phyloP scores from a whole-genome alignment of 2,329 filamentous ascomycete species.

The Botrytis cinerea region DNA sequence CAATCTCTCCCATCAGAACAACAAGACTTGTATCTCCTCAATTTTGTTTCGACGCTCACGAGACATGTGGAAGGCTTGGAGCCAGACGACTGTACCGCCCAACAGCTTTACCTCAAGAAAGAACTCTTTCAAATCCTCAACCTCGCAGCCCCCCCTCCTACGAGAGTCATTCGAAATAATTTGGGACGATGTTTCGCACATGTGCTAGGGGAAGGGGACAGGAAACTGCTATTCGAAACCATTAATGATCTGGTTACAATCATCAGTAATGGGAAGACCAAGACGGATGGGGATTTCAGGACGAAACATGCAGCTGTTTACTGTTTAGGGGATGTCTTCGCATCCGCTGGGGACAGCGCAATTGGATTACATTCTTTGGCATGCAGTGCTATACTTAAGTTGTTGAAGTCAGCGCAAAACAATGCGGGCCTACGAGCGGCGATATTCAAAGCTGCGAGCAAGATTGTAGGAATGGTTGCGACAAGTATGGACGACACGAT shows the following conservation, averaged over 20 bases:
- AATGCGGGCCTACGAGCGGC: constrained; percentile 82
- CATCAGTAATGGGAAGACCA: constrained; percentile 70
- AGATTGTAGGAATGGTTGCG: constrained; percentile 74
- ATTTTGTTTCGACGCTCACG: constrained; percentile 79
- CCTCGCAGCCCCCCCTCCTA: constrained; percentile 76
- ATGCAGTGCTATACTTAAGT: constrained; percentile 71
- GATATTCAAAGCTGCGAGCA: constrained; percentile 72
- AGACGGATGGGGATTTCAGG: constrained; percentile 72
- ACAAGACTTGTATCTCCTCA: constrained; percentile 91
- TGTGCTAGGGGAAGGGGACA: constrained; percentile 81
- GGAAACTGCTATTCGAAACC: constrained; percentile 90
- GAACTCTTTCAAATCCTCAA: constrained; percentile 93
- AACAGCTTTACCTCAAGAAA: constrained; percentile 90
- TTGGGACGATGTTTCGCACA: constrained; percentile 80
- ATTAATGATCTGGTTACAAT: constrained; percentile 83
- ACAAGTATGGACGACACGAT: constrained; percentile 79
- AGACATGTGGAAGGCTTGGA: constrained; percentile 76
- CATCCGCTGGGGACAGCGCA: constrained; percentile 89
- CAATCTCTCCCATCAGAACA: constrained; percentile 89
- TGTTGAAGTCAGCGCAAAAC: constrained; percentile 75
- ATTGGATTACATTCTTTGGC: constrained; percentile 78
- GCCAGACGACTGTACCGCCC: constrained; percentile 77
- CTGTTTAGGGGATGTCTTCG: constrained; percentile 86
- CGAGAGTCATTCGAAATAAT: constrained; percentile 86
- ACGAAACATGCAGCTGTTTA: constrained; percentile 84